phyloP scores from a whole-genome alignment of 257 asterid genomes.

The Thymus quinquecostatus region DNA sequence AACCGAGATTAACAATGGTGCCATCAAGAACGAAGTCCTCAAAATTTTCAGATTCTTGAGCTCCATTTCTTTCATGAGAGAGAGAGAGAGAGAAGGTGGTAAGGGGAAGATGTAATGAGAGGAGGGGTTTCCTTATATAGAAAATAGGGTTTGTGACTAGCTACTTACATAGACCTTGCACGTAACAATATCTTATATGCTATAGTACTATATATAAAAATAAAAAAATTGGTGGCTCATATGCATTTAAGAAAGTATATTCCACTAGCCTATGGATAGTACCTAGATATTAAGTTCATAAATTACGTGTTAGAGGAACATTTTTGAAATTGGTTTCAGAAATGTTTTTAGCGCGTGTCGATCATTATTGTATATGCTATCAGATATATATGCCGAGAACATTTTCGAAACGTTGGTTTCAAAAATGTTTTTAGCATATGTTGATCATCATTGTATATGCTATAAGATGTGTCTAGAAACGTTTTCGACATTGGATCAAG shows the following conservation, averaged over 20 bases:
- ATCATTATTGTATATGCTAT: too few relatives aligned
- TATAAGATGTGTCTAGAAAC: too few relatives aligned
- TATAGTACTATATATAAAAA: not conserved
- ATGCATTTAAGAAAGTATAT: not conserved
- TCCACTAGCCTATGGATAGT: not conserved
- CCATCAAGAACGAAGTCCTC: conserved; percentile 18
- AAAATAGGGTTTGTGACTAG: not conserved
- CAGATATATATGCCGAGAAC: too few relatives aligned
- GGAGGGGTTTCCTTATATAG: conserved; percentile 25
- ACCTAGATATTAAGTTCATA: too few relatives aligned
- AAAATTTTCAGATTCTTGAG: conserved; percentile 9
- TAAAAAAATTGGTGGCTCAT: not conserved
- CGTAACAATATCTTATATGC: not conserved
- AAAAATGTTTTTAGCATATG: too few relatives aligned
- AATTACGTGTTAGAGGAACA: too few relatives aligned
- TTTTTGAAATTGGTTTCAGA: too few relatives aligned
- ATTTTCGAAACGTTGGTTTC: too few relatives aligned
- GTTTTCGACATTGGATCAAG: too few relatives aligned
- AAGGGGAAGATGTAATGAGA: not conserved
- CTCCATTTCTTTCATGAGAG: conserved; percentile 32
- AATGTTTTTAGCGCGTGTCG: too few relatives aligned
- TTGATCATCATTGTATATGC: too few relatives aligned
- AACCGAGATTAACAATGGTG: conserved; percentile 40
- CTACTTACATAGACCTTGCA: not conserved
- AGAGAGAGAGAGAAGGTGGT: conserved; percentile 2